Base-by-base conservation (phyloP, 176 grass and related monocot species). In the Oryza punctata region DNA sequence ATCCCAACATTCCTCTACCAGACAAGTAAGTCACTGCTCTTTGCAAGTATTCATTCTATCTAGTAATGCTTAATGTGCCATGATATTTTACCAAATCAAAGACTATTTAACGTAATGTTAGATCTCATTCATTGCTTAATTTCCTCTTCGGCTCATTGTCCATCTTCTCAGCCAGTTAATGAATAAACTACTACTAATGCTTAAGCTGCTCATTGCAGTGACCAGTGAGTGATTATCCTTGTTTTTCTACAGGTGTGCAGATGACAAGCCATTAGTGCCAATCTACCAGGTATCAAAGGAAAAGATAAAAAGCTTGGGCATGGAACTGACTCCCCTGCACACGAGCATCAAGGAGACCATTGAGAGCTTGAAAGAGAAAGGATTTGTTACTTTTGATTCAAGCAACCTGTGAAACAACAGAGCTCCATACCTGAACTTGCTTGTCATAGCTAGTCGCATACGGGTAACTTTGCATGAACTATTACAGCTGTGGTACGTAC, bases 271-370 rank as follows among this genome's bases (percentile, higher is more conserved):
- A 35, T 81, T 75, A 70, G 46, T 66, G 0, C 75, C 90, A 70
- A 81, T 72, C 2, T 95, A 90, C 67, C 75, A 90, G 60, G 90
- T 90, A 27, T 95, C 90, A 3, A 90, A 52, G 90, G 88, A 95
- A 44, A 91, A 84, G 69, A 82, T 85, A 77, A 90, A 13, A 78
- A 84, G 69, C 49, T 76, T 95, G 78, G 93, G 90, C 2, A 21
- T 89, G 0, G 72, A 92, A 21, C 81, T 88, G 27, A 82, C 68
- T 71, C 83, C 93, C 1, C 7, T 95, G 1, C 72, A 89, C 46
- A 79, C 25, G 0, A 84, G 32, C 43, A 66, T 95, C 44, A 87
- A 91, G 77, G 93, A 95, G 72, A 95, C 93, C 9, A 79, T 92
- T 3, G 83, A 91, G 11, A 91, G 93, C 63, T 87, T 92, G 50